Base-by-base conservation (phyloP, 345 rosid species). In the Garcia nutans region DNA sequence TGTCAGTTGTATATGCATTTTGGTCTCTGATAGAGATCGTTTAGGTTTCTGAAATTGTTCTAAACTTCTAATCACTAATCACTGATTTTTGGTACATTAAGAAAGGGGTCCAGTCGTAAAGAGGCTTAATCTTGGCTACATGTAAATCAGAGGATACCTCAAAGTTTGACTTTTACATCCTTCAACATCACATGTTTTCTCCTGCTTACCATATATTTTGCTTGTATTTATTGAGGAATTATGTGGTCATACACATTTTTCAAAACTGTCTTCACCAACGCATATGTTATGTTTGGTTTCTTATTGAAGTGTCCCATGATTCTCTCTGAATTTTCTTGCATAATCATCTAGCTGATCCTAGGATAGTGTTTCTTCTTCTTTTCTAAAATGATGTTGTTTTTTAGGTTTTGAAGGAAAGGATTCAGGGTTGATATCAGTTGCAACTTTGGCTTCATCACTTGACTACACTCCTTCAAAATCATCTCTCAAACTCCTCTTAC, bases 401-500 rank as follows among this genome's bases (percentile, higher is more conserved):
- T 56, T 45, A 91, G 97, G 91, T 78, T 86, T 75, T 58, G 84
- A 87, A 80, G 88, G 93, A 78, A 91, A 72, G 26, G 92, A 95
- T 77, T 73, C 94, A 3, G 90, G 92, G 13, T 82, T 93, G 83
- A 86, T 90, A 59, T 81, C 91, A 59, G 82, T 90, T 73, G 85
- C 83, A 68, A 91, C 97, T 28, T 77, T 90, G 59, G 97, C 88
- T 33, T 88, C 99, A 68, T 83, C 99, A 12, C 89, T 95, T 58
- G 97, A 95, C 79, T 93, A 90, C 80, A 76, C 88, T 42, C 76
- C 92, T 77, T 95, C 97, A 58, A 77, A 81, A 77, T 93, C 97
- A 60, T 80, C 85, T 65, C 88, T 91, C 60, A 93, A 85, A 74
- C 76, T 87, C 80, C 86, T 93, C 78, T 83, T 95, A 86, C 96